phyloP scores from a whole-genome alignment of 2,329 filamentous ascomycete genomes.

The Colletotrichum neosansevieriae region DNA sequence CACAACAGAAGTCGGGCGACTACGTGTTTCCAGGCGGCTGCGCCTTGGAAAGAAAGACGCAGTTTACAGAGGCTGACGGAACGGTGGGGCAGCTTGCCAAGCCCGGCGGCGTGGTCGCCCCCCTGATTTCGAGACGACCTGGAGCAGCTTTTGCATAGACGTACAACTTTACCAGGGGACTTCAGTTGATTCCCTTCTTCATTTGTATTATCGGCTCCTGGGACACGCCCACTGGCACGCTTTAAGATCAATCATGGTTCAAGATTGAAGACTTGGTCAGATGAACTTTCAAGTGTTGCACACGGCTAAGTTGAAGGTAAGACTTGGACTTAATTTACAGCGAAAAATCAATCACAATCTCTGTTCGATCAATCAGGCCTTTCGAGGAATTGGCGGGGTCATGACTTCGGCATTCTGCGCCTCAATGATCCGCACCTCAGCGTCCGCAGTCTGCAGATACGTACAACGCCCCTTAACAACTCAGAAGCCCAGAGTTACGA shows the following conservation, averaged over 20 bases:
- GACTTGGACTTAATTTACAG: neutral
- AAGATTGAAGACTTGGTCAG: neutral
- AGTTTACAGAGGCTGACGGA: neutral
- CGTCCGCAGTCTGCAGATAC: constrained; percentile 43
- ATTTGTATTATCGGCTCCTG: too few species aligned
- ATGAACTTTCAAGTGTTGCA: neutral
- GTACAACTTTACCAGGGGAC: too few species aligned
- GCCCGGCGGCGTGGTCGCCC: neutral
- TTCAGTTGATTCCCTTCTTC: neutral
- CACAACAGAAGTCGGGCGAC: too few species aligned
- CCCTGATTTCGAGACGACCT: neutral
- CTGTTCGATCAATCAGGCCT: neutral
- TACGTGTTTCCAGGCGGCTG: too few species aligned
- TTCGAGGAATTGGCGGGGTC: neutral
- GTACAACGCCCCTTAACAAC: constrained; percentile 57
- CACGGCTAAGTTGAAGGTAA: neutral
- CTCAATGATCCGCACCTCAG: constrained; percentile 16
- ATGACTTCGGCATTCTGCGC: constrained; percentile 18
- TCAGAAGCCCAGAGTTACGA: constrained; percentile 64
- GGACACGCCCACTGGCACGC: too few species aligned
- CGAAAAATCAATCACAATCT: neutral
- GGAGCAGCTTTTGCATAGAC: neutral
- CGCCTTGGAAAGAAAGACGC: too few species aligned
- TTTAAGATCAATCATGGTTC: neutral
- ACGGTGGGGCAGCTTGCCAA: neutral